These are phyloP conservation scores for Mucor plumbeus DNA, from an alignment of 371 early-diverging fungal species.

Conservation along the genomic window DNA sequence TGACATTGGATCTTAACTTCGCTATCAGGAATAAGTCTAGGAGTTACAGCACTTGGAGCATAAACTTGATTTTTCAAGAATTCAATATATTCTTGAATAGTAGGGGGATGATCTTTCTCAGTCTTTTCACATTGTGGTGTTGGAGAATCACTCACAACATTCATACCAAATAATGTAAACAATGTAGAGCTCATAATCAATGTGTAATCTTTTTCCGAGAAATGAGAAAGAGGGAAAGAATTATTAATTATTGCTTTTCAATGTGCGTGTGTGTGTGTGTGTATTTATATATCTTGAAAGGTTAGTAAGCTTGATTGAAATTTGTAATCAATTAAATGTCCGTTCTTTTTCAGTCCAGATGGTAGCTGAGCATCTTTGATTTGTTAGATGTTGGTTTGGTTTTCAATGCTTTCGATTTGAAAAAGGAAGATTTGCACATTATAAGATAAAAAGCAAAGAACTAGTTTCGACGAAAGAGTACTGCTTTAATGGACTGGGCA, in stretches of 20 bases:
- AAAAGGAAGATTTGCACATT: neutral
- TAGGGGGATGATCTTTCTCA: constrained; percentile 35
- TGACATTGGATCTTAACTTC: constrained; percentile 63
- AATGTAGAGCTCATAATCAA: constrained; percentile 32
- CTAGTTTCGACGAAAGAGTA: neutral
- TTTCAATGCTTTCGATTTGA: neutral
- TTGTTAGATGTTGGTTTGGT: constrained; percentile 4
- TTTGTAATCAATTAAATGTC: constrained; percentile 13
- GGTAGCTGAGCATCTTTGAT: neutral
- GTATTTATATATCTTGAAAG: neutral
- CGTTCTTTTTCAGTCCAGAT: constrained; percentile 2
- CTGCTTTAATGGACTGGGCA: too few relatives aligned
- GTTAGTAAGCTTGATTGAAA: constrained; percentile 5
- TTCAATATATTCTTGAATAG: constrained; percentile 50
- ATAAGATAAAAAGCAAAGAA: neutral
- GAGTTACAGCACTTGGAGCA: constrained; percentile 51
- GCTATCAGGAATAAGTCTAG: constrained; percentile 32
- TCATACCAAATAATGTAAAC: constrained; percentile 59
- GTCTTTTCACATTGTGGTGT: constrained; percentile 8
- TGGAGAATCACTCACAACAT: constrained; percentile 43
- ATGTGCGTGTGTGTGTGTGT: neutral
- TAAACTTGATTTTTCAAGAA: constrained; percentile 55
- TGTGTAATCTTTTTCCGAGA: neutral
- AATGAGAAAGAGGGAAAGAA: neutral
- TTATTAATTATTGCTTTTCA: constrained; percentile 1